Base-by-base conservation (phyloP, 768 basidiomycete species). In the Trichaptum fuscoviolaceum region DNA sequence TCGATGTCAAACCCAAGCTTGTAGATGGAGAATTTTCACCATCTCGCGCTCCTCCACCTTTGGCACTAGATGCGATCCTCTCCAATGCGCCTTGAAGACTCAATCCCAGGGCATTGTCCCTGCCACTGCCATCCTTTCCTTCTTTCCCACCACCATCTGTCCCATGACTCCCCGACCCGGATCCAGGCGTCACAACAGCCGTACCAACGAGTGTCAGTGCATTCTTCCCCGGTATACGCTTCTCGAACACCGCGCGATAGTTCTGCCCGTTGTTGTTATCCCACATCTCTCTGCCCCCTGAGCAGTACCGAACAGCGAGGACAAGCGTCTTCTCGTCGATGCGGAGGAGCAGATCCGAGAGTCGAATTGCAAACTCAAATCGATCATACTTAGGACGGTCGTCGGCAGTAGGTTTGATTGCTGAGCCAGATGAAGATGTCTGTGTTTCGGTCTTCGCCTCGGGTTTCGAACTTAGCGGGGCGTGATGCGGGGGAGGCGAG, bases 221-320 rank as follows among this genome's bases (percentile, higher is more conserved):
- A 52, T 52, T 52, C 42, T 52, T 52, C 15, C 42, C 65, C 65
- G 9, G 58, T 10, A 35, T 24, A 36, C 64, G 69, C 68, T 79
- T 78, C 65, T 76, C 77, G 73, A 98, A 96, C 65, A 81, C 85
- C 65, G 92, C 85, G 61, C 85, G 79, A 75, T 96, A 98, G 74
- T 99, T 93, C 64, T 81, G 74, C 1, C 90, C 89, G 26, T 71
- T 74, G 73, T 97, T 96, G 79, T 93, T 96, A 76, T 99, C 96
- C 96, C 96, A 98, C 66, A 90, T 84, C 75, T 98, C 95, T 69
- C 80, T 77, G 0, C 91, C 91, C 5, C 78, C 86, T 26, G 88
- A 85, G 15, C 79, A 75, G 71, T 91, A 95, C 64, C 92, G 80
- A 60, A 98, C 77, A 1, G 92, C 93, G 59, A 97, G 74, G 68